A percentile compares a stretch with the other conserved stretches of the same genome.
These are phyloP conservation scores for Linum lewisii DNA, from an alignment of 345 rosid genomes.

Conservation along the genomic window DNA sequence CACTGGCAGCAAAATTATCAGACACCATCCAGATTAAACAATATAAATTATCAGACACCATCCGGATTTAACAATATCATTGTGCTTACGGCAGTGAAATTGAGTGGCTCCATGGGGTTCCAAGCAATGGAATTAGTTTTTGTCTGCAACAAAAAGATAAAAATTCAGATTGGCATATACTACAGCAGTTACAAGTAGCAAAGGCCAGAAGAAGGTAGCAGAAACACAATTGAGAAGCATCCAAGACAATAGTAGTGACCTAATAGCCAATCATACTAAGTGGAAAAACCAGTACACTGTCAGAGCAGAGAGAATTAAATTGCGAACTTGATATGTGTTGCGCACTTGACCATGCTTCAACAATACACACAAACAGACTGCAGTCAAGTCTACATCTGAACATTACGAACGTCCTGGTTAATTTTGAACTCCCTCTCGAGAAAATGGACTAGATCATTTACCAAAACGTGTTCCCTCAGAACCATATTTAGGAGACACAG, in stretches of 20 bases:
- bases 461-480: no score
- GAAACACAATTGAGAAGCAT: background rate
- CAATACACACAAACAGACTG: no score
- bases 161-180: background rate
- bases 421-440: no score
- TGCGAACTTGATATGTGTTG: no score
- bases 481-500: no score
- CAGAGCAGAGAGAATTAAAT: no score
- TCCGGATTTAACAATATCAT: background rate
- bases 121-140: constrained; percentile 84
- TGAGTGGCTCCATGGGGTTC: constrained; percentile 99
- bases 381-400: no score
- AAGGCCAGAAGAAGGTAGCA: background rate
- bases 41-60: background rate
- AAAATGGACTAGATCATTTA: no score
- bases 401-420: no score
- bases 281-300: no score
- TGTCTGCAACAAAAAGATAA: constrained; percentile 44
- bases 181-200: background rate
- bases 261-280: no score
- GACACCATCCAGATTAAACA: background rate
- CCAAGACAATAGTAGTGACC: background rate
- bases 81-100: constrained; percentile 81
- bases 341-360: background rate
- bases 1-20: background rate